A percentile compares a stretch with the other conserved stretches of the same genome.
Evolutionary conservation across 116 monocot genomes (phyloP).

Genomic region (Papilionanthe hybrid): DNA sequence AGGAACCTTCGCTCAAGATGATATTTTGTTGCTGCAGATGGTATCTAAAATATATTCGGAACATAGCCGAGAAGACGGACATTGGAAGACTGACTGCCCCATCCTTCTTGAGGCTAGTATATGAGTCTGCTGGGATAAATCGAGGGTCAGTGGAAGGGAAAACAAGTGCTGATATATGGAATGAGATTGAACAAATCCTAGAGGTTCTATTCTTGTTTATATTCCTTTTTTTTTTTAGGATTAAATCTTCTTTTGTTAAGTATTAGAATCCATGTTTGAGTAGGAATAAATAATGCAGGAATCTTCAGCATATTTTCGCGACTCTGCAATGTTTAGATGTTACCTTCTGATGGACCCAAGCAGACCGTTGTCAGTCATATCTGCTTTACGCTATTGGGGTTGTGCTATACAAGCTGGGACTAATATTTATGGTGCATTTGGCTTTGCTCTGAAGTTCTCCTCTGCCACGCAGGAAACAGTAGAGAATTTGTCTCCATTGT

Average conservation of each 20-base stretch:
- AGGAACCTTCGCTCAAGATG: not conserved
- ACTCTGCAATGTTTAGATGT: conserved; percentile 69
- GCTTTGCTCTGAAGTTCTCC: conserved; percentile 39
- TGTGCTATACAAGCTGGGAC: conserved; percentile 93
- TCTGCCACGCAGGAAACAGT: conserved; percentile 15
- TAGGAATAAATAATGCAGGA: conserved; percentile 32
- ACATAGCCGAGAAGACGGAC: conserved; percentile 88
- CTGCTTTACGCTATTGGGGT: conserved; percentile 89
- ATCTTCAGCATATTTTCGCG: conserved; percentile 40
- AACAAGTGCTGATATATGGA: conserved; percentile 73
- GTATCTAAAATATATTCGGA: conserved; percentile 69
- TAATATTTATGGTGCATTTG: conserved; percentile 66
- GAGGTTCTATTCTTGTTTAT: conserved; percentile 43
- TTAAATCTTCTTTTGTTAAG: not conserved
- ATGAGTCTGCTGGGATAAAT: conserved; percentile 53
- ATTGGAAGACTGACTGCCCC: conserved; percentile 83
- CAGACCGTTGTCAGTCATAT: conserved; percentile 30
- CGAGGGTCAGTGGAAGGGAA: conserved; percentile 55
- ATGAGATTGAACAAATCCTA: conserved; percentile 54
- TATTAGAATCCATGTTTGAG: not conserved
- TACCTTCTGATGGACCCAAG: conserved; percentile 75
- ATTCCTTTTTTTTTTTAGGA: not conserved
- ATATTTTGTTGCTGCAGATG: conserved; percentile 35
- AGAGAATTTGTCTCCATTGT: conserved; percentile 60
- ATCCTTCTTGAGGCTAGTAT: conserved; percentile 69